Percentiles rank a stretch among this genome's conserved stretches.
Conservation (phyloP, 1,284 basidiomycete genomes). For the Anthracocystis walkeri region DNA sequence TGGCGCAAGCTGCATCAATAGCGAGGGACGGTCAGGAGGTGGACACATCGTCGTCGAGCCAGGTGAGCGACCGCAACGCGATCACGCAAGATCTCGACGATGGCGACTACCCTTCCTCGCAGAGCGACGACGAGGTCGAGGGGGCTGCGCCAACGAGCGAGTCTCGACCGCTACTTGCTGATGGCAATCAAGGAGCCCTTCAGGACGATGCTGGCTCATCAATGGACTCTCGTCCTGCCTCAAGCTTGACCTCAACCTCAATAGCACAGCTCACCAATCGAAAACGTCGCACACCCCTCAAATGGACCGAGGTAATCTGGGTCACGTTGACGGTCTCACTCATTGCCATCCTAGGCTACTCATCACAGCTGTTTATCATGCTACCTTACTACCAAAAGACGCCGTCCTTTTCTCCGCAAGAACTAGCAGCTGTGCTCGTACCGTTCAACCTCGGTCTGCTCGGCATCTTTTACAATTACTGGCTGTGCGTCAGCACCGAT, state of each 20-base stretch:
- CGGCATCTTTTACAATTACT: conserved; percentile 62
- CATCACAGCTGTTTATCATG: conserved; percentile 62
- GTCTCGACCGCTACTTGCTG: conserved; percentile 9
- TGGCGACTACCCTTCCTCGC: conserved; percentile 21
- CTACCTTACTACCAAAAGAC: conserved; percentile 58
- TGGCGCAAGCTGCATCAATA: neutral
- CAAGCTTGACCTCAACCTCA: neutral
- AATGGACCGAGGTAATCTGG: conserved; percentile 49
- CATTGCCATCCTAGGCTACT: conserved; percentile 58
- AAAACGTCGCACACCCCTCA: conserved; percentile 38
- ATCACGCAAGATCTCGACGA: conserved; percentile 9
- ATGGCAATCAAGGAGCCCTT: neutral
- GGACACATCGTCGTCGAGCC: neutral
- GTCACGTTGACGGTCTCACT: conserved; percentile 27
- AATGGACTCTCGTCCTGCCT: too few species aligned
- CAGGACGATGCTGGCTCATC: neutral
- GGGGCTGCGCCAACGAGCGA: neutral
- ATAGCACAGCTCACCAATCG: neutral
- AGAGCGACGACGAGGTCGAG: conserved; percentile 33
- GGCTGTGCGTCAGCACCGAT: conserved; percentile 52
- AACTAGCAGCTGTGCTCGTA: conserved; percentile 79
- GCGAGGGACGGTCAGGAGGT: neutral
- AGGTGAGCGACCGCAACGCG: neutral
- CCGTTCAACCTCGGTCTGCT: conserved; percentile 83
- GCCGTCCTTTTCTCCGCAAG: conserved; percentile 69